Conservation (phyloP, 176 grass and related monocot genomes). For the Zizania latifolia region DNA sequence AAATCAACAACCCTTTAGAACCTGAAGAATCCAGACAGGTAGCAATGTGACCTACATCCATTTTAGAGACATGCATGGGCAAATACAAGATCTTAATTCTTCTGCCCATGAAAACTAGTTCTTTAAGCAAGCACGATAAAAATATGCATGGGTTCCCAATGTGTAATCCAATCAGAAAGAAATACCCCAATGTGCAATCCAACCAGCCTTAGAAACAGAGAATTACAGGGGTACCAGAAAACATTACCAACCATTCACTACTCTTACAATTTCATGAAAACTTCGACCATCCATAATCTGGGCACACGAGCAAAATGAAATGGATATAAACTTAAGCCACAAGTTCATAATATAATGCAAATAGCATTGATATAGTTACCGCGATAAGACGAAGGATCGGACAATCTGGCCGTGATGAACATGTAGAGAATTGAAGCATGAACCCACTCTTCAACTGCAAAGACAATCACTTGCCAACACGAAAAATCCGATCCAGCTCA, state of each 20-base stretch:
- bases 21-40: background rate
- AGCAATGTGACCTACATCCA: background rate
- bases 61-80: background rate
- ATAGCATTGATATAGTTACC: conserved; percentile 28
- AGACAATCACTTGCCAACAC: conserved; percentile 30
- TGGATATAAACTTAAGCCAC: conserved; percentile 1
- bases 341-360: conserved; percentile 28
- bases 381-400: background rate
- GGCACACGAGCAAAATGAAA: conserved; percentile 13
- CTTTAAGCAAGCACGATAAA: background rate
- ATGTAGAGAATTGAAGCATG: conserved; percentile 25
- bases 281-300: conserved; percentile 12
- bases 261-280: conserved; percentile 29
- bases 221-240: conserved; percentile 2
- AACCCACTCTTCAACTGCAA: conserved; percentile 27
- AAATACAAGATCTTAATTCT: background rate
- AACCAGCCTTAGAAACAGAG: background rate
- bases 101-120: background rate
- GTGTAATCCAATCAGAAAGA: no score
- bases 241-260: background rate
- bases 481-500: conserved; percentile 31
- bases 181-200: background rate
- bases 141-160: background rate
- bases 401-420: conserved; percentile 7
- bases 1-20: background rate